These are phyloP conservation scores for Epichloe sp. DNA, from an alignment of 2,329 filamentous ascomycete genomes.

Conservation along the genomic window DNA sequence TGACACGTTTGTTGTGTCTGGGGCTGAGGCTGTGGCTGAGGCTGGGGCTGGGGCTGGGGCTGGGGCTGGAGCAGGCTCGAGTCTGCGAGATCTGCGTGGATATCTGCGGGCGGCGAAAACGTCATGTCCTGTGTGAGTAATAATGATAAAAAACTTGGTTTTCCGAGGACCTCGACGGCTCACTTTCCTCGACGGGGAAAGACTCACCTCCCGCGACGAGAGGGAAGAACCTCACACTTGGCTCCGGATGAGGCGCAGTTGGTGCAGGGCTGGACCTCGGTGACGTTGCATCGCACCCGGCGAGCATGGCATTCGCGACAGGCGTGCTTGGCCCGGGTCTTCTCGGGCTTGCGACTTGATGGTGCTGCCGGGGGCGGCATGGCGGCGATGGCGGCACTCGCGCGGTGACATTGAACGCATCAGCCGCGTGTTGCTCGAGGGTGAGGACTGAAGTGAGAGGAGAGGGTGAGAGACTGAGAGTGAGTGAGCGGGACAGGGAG, in stretches of 20 bases:
- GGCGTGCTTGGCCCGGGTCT: constrained; percentile 21
- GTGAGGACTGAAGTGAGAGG: neutral
- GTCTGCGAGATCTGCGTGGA: constrained; percentile 11
- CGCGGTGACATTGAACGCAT: neutral
- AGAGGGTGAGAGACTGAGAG: neutral
- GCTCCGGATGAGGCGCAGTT: constrained; percentile 17
- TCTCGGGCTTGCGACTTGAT: constrained; percentile 16
- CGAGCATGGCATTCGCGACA: constrained; percentile 22
- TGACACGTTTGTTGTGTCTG: constrained; percentile 5
- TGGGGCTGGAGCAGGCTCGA: constrained; percentile 8
- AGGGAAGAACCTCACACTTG: constrained; percentile 20
- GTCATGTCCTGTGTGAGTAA: no score
- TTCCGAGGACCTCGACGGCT: no score
- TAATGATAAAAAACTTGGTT: no score
- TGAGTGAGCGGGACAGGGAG: neutral
- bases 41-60: constrained; percentile 2
- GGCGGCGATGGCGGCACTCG: neutral
- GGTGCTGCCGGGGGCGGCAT: neutral
- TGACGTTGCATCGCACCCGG: constrained; percentile 23
- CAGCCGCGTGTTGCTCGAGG: neutral
- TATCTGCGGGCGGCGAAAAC: constrained; percentile 9
- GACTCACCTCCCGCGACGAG: constrained; percentile 20
- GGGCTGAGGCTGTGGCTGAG: neutral
- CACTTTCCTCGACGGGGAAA: no score
- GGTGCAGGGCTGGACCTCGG: constrained; percentile 19